A percentile compares a stretch with the other conserved stretches of the same genome.
Evolutionary conservation across 2,329 filamentous ascomycete genomes (phyloP).

Genomic region (Orbilia javanica): DNA sequence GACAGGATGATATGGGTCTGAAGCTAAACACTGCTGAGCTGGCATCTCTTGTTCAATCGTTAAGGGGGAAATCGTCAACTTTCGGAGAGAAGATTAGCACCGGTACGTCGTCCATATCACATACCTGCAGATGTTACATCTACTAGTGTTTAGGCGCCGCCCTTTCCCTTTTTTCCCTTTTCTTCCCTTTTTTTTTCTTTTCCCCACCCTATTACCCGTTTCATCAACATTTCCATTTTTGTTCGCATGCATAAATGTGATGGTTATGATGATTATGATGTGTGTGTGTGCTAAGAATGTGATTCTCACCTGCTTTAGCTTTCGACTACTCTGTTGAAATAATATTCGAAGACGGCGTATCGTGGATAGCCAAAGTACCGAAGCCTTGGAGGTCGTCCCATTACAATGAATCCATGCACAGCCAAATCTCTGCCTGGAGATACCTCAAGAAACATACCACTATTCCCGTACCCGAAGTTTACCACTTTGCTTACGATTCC

Average conservation of each 20-base stretch:
- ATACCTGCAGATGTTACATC: not conserved
- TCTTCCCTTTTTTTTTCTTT: not conserved
- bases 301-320: not conserved
- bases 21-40: conserved; percentile 49
- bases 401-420: conserved; percentile 46
- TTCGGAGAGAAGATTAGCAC: conserved; percentile 35
- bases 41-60: conserved; percentile 28
- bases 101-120: conserved; percentile 7
- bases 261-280: no score
- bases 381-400: conserved; percentile 57
- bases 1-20: conserved; percentile 53
- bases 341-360: conserved; percentile 51
- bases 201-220: not conserved
- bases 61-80: conserved; percentile 30
- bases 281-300: conserved; percentile 10
- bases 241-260: conserved; percentile 21
- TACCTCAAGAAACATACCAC: conserved; percentile 49
- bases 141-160: not conserved
- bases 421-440: conserved; percentile 47
- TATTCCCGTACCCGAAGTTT: conserved; percentile 52
- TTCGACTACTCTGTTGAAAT: conserved; percentile 50
- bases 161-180: conserved; percentile 6
- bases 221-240: conserved; percentile 6
- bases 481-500: conserved; percentile 45
- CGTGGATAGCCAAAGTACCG: conserved; percentile 49